Conservation (phyloP, 768 basidiomycete species). For the Russula griseocarnosa region DNA sequence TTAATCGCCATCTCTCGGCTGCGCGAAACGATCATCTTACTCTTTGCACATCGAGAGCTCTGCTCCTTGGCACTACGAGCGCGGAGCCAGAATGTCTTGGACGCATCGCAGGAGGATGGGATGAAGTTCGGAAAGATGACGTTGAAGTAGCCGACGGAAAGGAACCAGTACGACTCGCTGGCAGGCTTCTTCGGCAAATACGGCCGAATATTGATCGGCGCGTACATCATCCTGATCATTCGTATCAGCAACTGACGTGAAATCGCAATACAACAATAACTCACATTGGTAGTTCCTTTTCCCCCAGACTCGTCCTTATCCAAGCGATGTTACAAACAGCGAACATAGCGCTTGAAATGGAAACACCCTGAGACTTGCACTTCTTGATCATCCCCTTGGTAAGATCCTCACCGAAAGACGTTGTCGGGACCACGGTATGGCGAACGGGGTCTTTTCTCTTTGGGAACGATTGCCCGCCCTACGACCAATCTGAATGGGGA, state of each 20-base stretch:
- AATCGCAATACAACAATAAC: constrained; percentile 26
- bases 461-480: constrained; percentile 77
- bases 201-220: constrained; percentile 74
- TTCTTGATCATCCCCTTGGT: constrained; percentile 62
- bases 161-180: constrained; percentile 72
- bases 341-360: constrained; percentile 71
- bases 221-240: constrained; percentile 68
- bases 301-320: constrained; percentile 47
- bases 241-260: constrained; percentile 5
- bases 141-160: constrained; percentile 80
- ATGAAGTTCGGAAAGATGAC: constrained; percentile 73
- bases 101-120: constrained; percentile 38
- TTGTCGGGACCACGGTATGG: constrained; percentile 66
- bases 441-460: constrained; percentile 42
- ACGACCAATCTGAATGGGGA: neutral
- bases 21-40: constrained; percentile 56
- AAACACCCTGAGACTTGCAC: constrained; percentile 69
- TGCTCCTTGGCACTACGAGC: constrained; percentile 65
- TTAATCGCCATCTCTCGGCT: constrained; percentile 61
- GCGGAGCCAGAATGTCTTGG: constrained; percentile 67
- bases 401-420: constrained; percentile 49
- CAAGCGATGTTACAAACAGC: constrained; percentile 74
- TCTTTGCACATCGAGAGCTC: constrained; percentile 61
- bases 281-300: constrained; percentile 54
- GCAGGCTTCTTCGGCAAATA: constrained; percentile 39